phyloP scores from a whole-genome alignment of 495 filamentous ascomycete species.

The Aspergillus funiculosus region DNA sequence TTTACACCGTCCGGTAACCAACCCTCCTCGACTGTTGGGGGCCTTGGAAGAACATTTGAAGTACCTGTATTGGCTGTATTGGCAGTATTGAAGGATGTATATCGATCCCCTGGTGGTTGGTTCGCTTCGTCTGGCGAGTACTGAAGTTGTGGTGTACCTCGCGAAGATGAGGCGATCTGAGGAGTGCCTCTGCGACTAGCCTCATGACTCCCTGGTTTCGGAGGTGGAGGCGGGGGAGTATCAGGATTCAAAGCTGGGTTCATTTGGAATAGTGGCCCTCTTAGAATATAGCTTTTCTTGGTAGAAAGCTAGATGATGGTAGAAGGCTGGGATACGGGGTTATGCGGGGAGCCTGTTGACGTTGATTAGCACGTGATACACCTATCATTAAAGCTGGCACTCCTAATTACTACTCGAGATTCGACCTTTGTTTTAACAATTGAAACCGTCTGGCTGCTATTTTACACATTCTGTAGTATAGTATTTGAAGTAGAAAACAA shows the following conservation, averaged over 20 bases:
- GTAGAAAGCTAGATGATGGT: conserved; percentile 8
- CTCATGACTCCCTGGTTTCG: conserved; percentile 66
- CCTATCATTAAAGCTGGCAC: too few species aligned
- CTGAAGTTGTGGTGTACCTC: conserved; percentile 30
- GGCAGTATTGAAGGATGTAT: conserved; percentile 14
- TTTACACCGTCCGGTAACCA: conserved; percentile 68
- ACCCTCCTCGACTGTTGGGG: conserved; percentile 38
- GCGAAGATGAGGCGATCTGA: conserved; percentile 31
- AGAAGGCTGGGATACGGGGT: neutral
- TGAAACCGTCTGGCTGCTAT: too few species aligned
- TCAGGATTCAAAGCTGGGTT: conserved; percentile 38
- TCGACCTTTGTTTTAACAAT: too few species aligned
- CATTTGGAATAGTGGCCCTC: too few species aligned
- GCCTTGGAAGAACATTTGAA: conserved; percentile 24
- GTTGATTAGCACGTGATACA: too few species aligned
- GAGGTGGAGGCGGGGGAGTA: conserved; percentile 63
- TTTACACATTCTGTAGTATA: too few species aligned
- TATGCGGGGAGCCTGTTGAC: too few species aligned
- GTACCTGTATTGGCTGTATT: conserved; percentile 9
- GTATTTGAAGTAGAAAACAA: too few species aligned
- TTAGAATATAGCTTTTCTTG: too few species aligned
- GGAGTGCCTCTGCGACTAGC: conserved; percentile 62
- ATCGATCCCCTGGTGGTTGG: conserved; percentile 18
- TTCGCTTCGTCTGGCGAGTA: conserved; percentile 19
- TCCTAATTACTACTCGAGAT: too few species aligned